Percentiles rank a stretch among this genome's conserved stretches.
Conservation (phyloP, 78 protist genomes). For the Planoprotostelium fungivorum region DNA sequence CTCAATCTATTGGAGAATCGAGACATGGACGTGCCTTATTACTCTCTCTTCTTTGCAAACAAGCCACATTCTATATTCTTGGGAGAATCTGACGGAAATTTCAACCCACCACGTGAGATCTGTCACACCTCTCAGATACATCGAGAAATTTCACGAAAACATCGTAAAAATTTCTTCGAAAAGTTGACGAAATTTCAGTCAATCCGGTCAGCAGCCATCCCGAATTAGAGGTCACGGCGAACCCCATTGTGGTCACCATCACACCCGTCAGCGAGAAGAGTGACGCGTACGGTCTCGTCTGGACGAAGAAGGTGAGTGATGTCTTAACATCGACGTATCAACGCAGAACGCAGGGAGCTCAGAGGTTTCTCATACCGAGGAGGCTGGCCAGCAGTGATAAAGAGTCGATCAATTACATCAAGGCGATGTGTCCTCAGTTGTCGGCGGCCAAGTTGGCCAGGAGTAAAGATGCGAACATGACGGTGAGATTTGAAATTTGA, state of each 20-base stretch:
- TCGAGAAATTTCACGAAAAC: neutral
- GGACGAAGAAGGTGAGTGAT: neutral
- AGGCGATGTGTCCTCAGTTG: neutral
- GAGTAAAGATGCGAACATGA: neutral
- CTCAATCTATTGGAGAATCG: neutral
- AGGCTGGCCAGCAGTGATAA: neutral
- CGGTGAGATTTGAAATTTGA: neutral
- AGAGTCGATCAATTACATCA: neutral
- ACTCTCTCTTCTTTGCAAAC: neutral
- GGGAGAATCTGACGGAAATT: neutral
- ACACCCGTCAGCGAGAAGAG: neutral
- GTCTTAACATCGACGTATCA: neutral
- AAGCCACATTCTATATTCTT: neutral
- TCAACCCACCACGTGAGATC: neutral
- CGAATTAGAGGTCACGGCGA: neutral
- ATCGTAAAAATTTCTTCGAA: neutral
- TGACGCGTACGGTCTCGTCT: neutral
- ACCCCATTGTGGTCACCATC: neutral
- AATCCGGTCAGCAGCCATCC: neutral
- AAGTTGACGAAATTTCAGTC: neutral
- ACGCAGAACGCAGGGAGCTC: neutral
- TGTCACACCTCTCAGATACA: neutral
- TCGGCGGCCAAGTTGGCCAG: neutral
- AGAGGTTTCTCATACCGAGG: neutral
- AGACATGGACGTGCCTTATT: neutral